Percentiles rank a stretch among this genome's conserved stretches.
Evolutionary conservation across 192 early-diverging fungal species (phyloP).

Genomic region (Mortierella alpina): DNA sequence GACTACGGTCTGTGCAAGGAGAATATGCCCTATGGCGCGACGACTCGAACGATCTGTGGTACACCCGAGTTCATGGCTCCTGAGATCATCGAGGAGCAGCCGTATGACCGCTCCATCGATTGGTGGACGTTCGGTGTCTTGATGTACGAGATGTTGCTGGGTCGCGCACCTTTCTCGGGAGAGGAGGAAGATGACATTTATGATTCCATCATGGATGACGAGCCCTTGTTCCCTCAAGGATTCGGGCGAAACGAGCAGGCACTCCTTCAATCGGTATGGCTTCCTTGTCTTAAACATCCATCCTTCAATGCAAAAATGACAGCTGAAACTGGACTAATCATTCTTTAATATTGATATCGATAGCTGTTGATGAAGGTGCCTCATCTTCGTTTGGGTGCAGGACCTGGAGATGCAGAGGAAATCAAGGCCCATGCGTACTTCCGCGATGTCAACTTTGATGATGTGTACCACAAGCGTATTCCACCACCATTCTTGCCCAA

Average conservation of each 20-base stretch:
- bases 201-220: constrained; percentile 83
- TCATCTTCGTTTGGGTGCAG: constrained; percentile 68
- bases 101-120: constrained; percentile 82
- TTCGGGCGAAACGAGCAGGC: constrained; percentile 76
- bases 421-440: constrained; percentile 83
- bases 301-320: not conserved
- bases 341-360: constrained; percentile 6
- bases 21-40: constrained; percentile 74
- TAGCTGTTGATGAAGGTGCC: constrained; percentile 63
- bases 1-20: constrained; percentile 92
- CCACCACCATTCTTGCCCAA: constrained; percentile 78
- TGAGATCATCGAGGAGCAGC: constrained; percentile 81
- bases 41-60: constrained; percentile 85
- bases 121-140: constrained; percentile 84
- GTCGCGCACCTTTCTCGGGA: constrained; percentile 81
- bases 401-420: constrained; percentile 72
- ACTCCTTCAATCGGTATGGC: constrained; percentile 68
- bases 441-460: constrained; percentile 81
- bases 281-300: not conserved
- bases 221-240: constrained; percentile 78
- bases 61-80: constrained; percentile 93
- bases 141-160: constrained; percentile 76
- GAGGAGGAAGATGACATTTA: constrained; percentile 91
- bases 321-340: not conserved
- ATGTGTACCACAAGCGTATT: constrained; percentile 71